Percentiles rank a stretch among this genome's conserved stretches.
phyloP scores from a whole-genome alignment of 176 grass and related monocot species.

The Carex scoparia region DNA sequence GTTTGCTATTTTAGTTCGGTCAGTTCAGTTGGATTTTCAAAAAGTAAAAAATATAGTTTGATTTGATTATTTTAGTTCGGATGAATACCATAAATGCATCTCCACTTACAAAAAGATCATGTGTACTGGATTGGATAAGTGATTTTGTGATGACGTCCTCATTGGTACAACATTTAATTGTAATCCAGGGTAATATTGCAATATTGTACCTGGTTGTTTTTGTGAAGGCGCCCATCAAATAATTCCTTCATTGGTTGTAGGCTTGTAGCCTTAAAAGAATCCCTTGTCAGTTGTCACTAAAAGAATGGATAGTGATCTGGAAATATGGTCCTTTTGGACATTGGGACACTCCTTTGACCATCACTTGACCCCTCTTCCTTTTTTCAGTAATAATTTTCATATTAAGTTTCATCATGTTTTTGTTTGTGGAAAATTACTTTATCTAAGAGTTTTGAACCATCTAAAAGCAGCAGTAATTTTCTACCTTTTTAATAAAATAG shows the following conservation, averaged over 20 bases:
- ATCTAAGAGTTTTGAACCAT: too few species aligned
- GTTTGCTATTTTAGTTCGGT: too few species aligned
- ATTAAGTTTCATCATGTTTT: neutral
- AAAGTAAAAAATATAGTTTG: too few species aligned
- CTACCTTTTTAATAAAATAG: too few species aligned
- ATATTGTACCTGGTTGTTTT: neutral
- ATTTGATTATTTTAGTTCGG: too few species aligned
- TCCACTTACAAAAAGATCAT: too few species aligned
- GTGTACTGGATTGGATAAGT: too few species aligned
- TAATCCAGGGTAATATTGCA: neutral
- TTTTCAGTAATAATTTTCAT: neutral
- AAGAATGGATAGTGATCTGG: neutral
- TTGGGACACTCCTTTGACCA: slow-evolving; percentile 9
- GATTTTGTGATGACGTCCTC: too few species aligned
- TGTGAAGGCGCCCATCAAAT: neutral
- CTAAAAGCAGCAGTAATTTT: too few species aligned
- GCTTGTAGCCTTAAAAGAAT: slow-evolving; percentile 4
- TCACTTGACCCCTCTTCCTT: neutral
- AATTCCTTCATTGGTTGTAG: neutral
- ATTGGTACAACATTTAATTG: neutral
- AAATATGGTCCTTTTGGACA: neutral
- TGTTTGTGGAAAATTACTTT: too few species aligned
- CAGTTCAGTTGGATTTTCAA: too few species aligned
- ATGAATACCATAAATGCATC: too few species aligned
- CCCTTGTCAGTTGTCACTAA: neutral